Evolutionary conservation across 345 rosid genomes (phyloP).

Genomic region (Populus euphratica): DNA sequence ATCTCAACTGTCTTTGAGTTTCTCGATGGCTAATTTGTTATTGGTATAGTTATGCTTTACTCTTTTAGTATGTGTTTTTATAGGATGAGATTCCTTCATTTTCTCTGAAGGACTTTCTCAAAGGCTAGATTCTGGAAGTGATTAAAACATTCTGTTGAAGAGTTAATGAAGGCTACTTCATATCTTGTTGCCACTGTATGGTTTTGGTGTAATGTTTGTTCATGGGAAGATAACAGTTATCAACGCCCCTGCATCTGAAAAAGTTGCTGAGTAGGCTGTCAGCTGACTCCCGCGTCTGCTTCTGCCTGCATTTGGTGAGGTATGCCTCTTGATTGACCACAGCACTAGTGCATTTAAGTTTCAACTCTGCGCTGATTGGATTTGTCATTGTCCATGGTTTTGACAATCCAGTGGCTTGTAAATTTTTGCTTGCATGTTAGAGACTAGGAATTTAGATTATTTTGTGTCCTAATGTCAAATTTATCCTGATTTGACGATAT

Average conservation of each 20-base stretch:
- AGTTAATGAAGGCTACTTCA: not conserved
- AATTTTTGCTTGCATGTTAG: slow-evolving; percentile 14
- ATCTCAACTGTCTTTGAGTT: not conserved
- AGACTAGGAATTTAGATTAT: not conserved
- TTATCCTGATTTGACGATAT: slow-evolving; percentile 1
- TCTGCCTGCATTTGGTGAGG: slow-evolving; percentile 9
- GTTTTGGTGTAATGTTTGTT: slow-evolving; percentile 17
- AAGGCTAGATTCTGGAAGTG: slow-evolving; percentile 40
- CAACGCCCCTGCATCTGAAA: slow-evolving; percentile 13
- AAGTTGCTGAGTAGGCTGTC: slow-evolving; percentile 9
- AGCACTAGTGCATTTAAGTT: slow-evolving; percentile 9
- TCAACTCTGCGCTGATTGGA: slow-evolving; percentile 14
- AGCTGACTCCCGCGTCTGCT: not conserved
- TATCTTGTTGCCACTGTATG: slow-evolving; percentile 1
- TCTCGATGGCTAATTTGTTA: not conserved
- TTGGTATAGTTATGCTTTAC: not conserved
- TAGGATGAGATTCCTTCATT: slow-evolving; percentile 68
- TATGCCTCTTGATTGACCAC: slow-evolving; percentile 5
- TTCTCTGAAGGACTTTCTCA: slow-evolving; percentile 78
- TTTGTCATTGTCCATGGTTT: not conserved
- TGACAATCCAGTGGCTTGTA: slow-evolving; percentile 17
- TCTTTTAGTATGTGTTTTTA: slow-evolving; percentile 1
- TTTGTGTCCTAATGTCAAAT: slow-evolving; percentile 3
- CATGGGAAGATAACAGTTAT: slow-evolving; percentile 6
- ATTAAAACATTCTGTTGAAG: slow-evolving; percentile 1